Base-by-base conservation (phyloP, 306 rosid species). In the Dalbergia oliveri region DNA sequence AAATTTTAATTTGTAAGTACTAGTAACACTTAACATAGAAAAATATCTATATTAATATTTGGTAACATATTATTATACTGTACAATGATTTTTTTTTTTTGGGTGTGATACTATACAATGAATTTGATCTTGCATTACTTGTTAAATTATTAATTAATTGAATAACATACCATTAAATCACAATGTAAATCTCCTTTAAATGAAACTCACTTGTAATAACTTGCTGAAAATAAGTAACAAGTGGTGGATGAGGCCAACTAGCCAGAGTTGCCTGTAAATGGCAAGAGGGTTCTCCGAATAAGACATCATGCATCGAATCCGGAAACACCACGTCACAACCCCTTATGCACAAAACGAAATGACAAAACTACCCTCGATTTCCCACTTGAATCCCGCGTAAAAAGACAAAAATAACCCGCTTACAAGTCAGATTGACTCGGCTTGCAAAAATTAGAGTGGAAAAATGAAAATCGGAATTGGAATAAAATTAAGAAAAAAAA, bases 391-490 rank as follows among this genome's bases (percentile, higher is more conserved):
- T 13, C 2, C 58, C 3, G 3, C 16, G 19, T 37, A 31, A 0
- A 76, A 61, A 70, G 57, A 79, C 85, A 1, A 33, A 13, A 82
- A 0, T 58, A 75, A 0, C 89, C 89, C 31, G 11, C 6, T n/a
- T 1, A 18, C 0, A 61, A 62, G 57, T 50, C 69, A 11, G 61
- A 76, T 44, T 68, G 41, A 0, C 5, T 19, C 23, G 21, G 6
- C 9, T 5, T 33, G 23, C 76, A 50, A 64, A 26, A 34, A 74
- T 9, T 31, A 21, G 5, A 1, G 10, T 7, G 11, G 4, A 43
- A 43, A 11, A 53, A 7, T 19, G 8, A 53, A 14, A 19, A 39
- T 44, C 31, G 2, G 43, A 49, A n/a, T 15, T 19, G 50, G 31
- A 71, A 39, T 15, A 3, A 11, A 26, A 26, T 1, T 1, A 26